Evolutionary conservation across 805 yeast genomes (phyloP).

Genomic region (Wickerhamiella qilinensis): DNA sequence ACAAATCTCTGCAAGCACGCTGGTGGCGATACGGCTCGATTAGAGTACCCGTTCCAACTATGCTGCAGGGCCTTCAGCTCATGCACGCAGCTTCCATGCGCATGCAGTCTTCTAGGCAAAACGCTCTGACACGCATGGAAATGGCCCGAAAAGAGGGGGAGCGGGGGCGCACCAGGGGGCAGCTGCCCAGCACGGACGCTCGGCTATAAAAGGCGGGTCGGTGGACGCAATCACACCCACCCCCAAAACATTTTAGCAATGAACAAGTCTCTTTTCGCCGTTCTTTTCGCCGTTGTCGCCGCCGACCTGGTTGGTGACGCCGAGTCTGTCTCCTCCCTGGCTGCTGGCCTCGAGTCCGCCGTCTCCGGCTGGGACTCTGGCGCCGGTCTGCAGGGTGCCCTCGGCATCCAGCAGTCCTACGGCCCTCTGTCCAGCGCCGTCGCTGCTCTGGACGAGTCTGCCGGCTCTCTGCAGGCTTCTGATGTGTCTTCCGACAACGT

Average conservation of each 20-base stretch:
- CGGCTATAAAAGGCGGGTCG: not conserved
- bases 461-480: conserved; percentile 4
- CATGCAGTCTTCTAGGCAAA: no score
- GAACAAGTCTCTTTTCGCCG: not conserved
- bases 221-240: no score
- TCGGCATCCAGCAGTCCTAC: conserved; percentile 17
- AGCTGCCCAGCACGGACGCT: no score
- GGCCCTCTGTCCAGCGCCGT: conserved; percentile 12
- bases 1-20: no score
- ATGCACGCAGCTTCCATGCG: no score
- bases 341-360: conserved; percentile 23
- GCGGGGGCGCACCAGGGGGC: no score
- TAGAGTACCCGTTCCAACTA: no score
- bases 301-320: conserved; percentile 4
- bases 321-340: conserved; percentile 28
- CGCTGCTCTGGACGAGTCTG: conserved; percentile 5
- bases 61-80: no score
- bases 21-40: no score
- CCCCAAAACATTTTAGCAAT: not conserved
- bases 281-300: conserved; percentile 2
- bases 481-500: conserved; percentile 4
- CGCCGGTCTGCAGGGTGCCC: conserved; percentile 18
- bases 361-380: conserved; percentile 9
- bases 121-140: no score
- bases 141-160: no score